phyloP scores from a whole-genome alignment of 495 filamentous ascomycete genomes.

The Penicillium angulare region DNA sequence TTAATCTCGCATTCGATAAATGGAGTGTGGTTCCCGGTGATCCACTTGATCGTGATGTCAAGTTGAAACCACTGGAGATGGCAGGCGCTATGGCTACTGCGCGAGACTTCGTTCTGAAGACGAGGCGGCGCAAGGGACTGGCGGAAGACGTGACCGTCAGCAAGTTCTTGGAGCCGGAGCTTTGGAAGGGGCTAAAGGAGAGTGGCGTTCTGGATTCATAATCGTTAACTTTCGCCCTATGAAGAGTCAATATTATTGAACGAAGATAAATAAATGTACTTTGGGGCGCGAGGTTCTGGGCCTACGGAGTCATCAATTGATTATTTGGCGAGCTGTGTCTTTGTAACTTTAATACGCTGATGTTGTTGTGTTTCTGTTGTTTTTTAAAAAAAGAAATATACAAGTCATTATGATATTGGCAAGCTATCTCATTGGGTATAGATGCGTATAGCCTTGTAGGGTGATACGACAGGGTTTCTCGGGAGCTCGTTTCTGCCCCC shows the following conservation, averaged over 20 bases:
- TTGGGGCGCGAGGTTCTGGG: constrained; percentile 4
- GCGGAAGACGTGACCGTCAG: constrained; percentile 94
- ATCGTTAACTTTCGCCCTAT: constrained; percentile 7
- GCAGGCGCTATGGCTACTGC: constrained; percentile 84
- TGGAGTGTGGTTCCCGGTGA: constrained; percentile 96
- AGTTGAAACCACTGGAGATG: constrained; percentile 80
- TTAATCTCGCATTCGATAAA: constrained; percentile 90
- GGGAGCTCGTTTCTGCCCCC: too few species aligned
- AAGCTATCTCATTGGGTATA: not conserved
- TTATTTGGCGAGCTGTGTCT: not conserved
- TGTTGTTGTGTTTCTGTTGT: too few species aligned
- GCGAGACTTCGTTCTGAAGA: constrained; percentile 95
- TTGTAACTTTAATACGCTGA: constrained; percentile 18
- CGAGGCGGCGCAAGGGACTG: constrained; percentile 84
- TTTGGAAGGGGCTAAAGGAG: constrained; percentile 84
- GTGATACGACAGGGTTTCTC: too few species aligned
- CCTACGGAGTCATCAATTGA: constrained; percentile 11
- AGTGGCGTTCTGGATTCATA: constrained; percentile 79
- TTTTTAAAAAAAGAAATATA: constrained; percentile 5
- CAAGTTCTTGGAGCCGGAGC: constrained; percentile 92
- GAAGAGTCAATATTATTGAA: not conserved
- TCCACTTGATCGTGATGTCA: constrained; percentile 83
- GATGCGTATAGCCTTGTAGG: too few species aligned
- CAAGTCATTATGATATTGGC: not conserved
- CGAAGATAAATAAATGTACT: constrained; percentile 2